These are phyloP conservation scores for Solanum virginianum DNA, from an alignment of 257 asterid species.

Conservation along the genomic window DNA sequence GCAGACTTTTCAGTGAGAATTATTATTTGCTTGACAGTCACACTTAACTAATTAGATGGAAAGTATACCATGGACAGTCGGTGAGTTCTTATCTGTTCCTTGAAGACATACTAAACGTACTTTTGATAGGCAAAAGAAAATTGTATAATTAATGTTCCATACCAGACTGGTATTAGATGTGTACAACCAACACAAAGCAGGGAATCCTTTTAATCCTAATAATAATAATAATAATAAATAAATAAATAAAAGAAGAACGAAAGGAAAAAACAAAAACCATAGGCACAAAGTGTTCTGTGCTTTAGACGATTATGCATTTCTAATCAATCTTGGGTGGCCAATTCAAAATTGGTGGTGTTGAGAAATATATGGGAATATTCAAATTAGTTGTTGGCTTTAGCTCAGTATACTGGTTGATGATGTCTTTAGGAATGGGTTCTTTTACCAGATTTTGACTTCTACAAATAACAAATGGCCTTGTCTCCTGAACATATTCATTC, in stretches of 20 bases:
- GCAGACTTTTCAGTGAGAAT: background rate
- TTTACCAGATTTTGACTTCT: background rate
- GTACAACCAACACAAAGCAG: background rate
- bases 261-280: background rate
- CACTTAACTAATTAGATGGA: background rate
- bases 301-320: background rate
- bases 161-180: background rate
- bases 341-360: background rate
- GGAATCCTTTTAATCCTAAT: background rate
- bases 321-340: background rate
- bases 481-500: background rate
- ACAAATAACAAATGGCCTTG: background rate
- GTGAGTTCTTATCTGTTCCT: background rate
- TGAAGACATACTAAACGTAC: background rate
- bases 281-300: background rate
- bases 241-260: background rate
- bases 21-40: background rate
- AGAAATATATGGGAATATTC: background rate
- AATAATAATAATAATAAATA: too few relatives aligned
- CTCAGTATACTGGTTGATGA: background rate
- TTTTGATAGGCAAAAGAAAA: background rate
- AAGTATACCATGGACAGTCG: background rate
- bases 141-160: background rate
- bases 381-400: background rate
- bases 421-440: background rate